phyloP scores from a whole-genome alignment of 495 filamentous ascomycete genomes.

The Terfezia claveryi region DNA sequence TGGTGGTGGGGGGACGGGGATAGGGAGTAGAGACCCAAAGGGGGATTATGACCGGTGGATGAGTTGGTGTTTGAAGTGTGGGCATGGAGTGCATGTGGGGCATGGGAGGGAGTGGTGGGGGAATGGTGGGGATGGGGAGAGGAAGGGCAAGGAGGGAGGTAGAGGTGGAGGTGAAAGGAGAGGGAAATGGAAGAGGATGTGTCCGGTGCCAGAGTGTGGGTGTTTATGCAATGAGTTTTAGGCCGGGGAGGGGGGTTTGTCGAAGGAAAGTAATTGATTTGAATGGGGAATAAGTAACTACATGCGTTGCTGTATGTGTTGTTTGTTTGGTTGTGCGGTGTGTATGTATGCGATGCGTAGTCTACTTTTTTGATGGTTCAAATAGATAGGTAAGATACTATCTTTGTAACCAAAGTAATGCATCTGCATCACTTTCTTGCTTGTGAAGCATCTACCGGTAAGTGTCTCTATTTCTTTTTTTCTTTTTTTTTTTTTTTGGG shows the following conservation, averaged over 20 bases:
- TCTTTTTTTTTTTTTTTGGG: no score
- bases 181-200: slow-evolving; percentile 34
- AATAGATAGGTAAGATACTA: no score
- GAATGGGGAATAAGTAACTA: no score
- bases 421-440: no score
- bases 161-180: background rate
- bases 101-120: slow-evolving; percentile 79
- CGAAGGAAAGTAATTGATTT: no score
- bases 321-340: no score
- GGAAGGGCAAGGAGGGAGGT: background rate
- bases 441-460: no score
- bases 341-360: no score
- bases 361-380: no score
- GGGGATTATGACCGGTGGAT: slow-evolving; percentile 20
- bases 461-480: no score
- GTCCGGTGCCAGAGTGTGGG: slow-evolving; percentile 71
- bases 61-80: slow-evolving; percentile 69
- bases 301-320: no score
- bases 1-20: slow-evolving; percentile 35
- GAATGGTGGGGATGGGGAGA: slow-evolving; percentile 16
- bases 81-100: slow-evolving; percentile 73
- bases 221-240: slow-evolving; percentile 23
- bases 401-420: no score
- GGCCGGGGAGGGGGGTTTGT: background rate
- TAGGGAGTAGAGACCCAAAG: slow-evolving; percentile 25